Evolutionary conservation across 2,329 filamentous ascomycete species (phyloP), one percentile per base, ranked within the genome.

Genomic region (Ophiostoma australiae): DNA sequence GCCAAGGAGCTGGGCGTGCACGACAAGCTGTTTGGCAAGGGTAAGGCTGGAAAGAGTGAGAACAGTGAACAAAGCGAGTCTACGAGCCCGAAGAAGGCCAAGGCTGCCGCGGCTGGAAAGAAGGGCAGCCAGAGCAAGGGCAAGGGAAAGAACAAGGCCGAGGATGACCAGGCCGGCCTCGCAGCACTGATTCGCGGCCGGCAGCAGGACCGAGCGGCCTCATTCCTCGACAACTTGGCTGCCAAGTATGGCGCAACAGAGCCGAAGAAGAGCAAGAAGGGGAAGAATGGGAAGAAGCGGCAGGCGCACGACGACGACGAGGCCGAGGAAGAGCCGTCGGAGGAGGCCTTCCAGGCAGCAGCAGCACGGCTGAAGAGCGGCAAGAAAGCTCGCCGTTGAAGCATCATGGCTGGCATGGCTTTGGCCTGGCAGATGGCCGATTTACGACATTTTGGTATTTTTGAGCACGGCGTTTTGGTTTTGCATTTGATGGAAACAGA

Each of bases 171-270:
- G 66, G 70, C 72, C 4, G 73, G 72, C 1, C 70, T 74, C 31
- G 72, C 73, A 0, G 91, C 91, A 1, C 78, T 96, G 76, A 97
- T 97, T 73, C 86, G 87, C 77, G 84, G 86, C 76, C 87, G 90
- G 67, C 91, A 95, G 78, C 84, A 90, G 75, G 84, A 85, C 61
- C 83, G 91, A 44, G 83, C 81, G 13, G 80, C 81, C 37, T 83
- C 82, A 52, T 93, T 96, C 78, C 81, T 97, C 33, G 91, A 91
- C 73, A 82, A 86, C 68, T 80, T 97, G 68, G 92, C 92, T 72
- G 91, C 89, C 68, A 96, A 94, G 80, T 96, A 96, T 78, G 81
- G 83, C 37, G 81, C 83, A 8, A 77, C 77, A 17, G 77, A 76
- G 68, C 76, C 77, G 69, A 82, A 83, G 72, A 74, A 78, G 0